Conservation (phyloP, 768 basidiomycete species). For the Lentinula raphanica region DNA sequence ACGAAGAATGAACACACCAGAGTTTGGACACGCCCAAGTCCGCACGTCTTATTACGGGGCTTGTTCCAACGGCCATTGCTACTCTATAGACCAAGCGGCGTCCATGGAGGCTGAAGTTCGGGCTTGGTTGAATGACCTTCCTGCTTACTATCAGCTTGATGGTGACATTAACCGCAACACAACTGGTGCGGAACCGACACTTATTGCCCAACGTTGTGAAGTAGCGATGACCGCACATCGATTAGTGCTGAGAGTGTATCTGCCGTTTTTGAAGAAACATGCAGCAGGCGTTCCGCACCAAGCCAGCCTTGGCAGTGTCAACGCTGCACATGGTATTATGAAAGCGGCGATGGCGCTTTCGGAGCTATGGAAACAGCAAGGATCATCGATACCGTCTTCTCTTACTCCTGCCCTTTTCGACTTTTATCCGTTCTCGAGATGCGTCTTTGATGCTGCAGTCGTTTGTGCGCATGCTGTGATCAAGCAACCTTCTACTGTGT, state of each 20-base stretch:
- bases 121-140: conserved; percentile 49
- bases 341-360: conserved; percentile 43
- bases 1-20: conserved; percentile 39
- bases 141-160: conserved; percentile 42
- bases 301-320: conserved; percentile 52
- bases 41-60: conserved; percentile 19
- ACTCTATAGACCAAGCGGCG: conserved; percentile 59
- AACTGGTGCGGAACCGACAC: conserved; percentile 24
- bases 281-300: conserved; percentile 28
- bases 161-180: background rate
- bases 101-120: conserved; percentile 53
- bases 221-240: conserved; percentile 56
- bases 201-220: conserved; percentile 52
- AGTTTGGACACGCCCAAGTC: conserved; percentile 6
- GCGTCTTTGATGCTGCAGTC: conserved; percentile 63
- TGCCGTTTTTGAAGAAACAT: conserved; percentile 52
- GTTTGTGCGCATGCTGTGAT: conserved; percentile 60
- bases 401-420: conserved; percentile 42
- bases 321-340: conserved; percentile 63
- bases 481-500: conserved; percentile 42
- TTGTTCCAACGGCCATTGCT: conserved; percentile 25
- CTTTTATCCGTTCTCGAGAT: conserved; percentile 55
- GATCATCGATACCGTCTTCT: conserved; percentile 4
- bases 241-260: conserved; percentile 57
- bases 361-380: conserved; percentile 28